Base-by-base conservation (phyloP, 2,329 filamentous ascomycete species). In the Calonectria henricotiae region DNA sequence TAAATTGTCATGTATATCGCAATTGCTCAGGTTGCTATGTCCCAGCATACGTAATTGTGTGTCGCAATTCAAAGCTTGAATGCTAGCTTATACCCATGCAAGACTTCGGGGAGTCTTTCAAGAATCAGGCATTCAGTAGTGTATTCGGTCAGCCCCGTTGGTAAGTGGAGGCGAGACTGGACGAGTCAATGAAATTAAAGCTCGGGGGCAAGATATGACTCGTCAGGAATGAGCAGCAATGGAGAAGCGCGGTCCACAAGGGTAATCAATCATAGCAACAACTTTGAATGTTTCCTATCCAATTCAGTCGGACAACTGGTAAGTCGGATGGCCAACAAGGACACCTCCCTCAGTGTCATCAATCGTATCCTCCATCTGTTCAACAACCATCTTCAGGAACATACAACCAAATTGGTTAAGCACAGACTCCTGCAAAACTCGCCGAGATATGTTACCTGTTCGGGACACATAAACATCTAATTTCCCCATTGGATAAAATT, bases 21-120 rank as follows among this genome's bases (percentile, higher is more conserved):
- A 35, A 15, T 58, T 20, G n/a, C 51, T 39, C 51, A 41, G 17
- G 51, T 39, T 17, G 5, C 32, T 5, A 46, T n/a, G 51, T 23
- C 51, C 15, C 37, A 39, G 25, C 35, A 23, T 13, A 7, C n/a
- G n/a, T 39, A 17, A 39, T 39, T 35, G 13, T n/a, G 51, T 58
- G 51, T 15, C 35, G 51, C 51, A 58, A 39, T 39, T 58, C 51
- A 58, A 58, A 41, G 20, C 51, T 39, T 37, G 32, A 58, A 58
- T 39, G 23, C 2, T 5, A 15, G 13, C 23, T 12, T n/a, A 13
- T 58, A 2, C 20, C 20, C 20, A 15, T 25, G 20, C 23, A 3
- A 11, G 11, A 3, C 23, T 20, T 39, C 7, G 3, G 7, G 7
- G 2, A 9, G 1, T n/a, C 25, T 30, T 17, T n/a, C 8, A 37